Percentiles rank a stretch among this genome's conserved stretches.
These are phyloP conservation scores for Cercospora janseana DNA, from an alignment of 2,329 filamentous ascomycete species.

Conservation along the genomic window DNA sequence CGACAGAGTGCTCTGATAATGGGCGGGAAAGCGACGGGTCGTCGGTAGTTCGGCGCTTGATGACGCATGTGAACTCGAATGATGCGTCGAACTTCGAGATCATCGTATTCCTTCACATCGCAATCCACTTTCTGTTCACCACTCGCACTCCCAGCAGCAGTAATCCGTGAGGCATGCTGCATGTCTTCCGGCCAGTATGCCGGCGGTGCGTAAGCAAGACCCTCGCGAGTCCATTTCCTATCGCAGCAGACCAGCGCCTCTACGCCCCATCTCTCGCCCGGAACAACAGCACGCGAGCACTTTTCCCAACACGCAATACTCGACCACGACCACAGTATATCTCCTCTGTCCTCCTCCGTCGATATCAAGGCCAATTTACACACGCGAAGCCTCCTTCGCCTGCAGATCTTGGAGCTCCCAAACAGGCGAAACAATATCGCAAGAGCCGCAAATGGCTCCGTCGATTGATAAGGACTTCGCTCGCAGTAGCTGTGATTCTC, in stretches of 20 bases:
- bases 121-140: background rate
- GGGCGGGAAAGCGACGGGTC: background rate
- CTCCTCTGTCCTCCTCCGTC: constrained; percentile 13
- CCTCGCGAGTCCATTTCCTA: constrained; percentile 27
- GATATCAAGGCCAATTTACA: constrained; percentile 41
- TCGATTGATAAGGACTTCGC: constrained; percentile 63
- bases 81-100: background rate
- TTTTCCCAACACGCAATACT: background rate
- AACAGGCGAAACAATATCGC: constrained; percentile 67
- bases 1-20: background rate
- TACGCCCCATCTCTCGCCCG: background rate
- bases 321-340: background rate
- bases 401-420: constrained; percentile 70
- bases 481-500: constrained; percentile 62
- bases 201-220: constrained; percentile 35
- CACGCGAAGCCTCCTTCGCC: constrained; percentile 67
- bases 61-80: constrained; percentile 9
- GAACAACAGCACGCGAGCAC: constrained; percentile 17
- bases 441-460: constrained; percentile 74
- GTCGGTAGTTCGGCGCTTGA: background rate
- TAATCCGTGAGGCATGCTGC: constrained; percentile 25
- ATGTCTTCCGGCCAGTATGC: constrained; percentile 31
- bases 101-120: background rate
- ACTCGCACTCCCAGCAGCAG: background rate
- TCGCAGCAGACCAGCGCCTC: constrained; percentile 24